Conservation (phyloP, 805 yeast species). For the Candida xiaguanensis region DNA sequence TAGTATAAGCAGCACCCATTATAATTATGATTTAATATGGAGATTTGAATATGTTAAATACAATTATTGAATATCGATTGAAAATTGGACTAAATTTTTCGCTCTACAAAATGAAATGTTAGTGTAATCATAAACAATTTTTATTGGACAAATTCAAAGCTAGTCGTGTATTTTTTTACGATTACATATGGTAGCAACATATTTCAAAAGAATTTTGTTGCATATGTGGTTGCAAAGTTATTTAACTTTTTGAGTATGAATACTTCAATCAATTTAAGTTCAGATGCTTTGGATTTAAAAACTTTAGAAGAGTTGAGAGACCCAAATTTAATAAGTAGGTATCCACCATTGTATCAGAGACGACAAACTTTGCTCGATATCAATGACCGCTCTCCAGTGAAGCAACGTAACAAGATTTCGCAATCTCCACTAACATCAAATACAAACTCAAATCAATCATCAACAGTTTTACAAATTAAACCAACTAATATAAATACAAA, state of each 20-base stretch:
- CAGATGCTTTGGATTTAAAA: conserved; percentile 10
- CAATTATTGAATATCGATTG: background rate
- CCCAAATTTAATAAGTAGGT: conserved; percentile 11
- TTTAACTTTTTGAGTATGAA: conserved; percentile 4
- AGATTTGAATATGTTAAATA: no score
- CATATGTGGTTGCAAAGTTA: conserved; percentile 5
- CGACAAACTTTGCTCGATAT: background rate
- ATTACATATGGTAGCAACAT: no score
- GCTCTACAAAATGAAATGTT: background rate
- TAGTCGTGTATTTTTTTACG: no score
- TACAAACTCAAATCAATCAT: background rate
- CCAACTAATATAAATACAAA: background rate
- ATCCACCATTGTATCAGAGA: conserved; percentile 10
- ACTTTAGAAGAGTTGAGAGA: conserved; percentile 12
- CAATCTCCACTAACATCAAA: background rate
- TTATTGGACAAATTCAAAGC: conserved; percentile 2
- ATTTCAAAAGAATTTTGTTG: background rate
- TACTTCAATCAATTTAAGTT: background rate
- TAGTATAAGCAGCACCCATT: conserved; percentile 83
- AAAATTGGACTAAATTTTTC: conserved; percentile 1
- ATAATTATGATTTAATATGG: background rate
- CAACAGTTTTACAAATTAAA: background rate
- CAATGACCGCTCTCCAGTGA: background rate
- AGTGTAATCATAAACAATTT: conserved; percentile 1
- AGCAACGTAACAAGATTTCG: background rate